phyloP scores from a whole-genome alignment of 495 filamentous ascomycete genomes.

The Xeromyces bisporus region DNA sequence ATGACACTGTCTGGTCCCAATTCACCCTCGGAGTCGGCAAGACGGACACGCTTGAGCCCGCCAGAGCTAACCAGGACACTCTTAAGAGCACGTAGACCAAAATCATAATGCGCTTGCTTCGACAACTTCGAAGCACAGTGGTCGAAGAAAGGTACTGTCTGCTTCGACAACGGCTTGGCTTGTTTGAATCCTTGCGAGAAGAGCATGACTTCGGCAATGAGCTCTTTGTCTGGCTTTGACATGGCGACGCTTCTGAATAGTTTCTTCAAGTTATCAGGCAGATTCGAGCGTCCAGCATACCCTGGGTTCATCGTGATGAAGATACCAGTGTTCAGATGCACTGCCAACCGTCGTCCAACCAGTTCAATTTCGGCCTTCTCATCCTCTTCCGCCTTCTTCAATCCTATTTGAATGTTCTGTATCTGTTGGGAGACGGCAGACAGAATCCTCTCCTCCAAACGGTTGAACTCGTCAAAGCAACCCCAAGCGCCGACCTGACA shows the following conservation, averaged over 20 bases:
- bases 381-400: constrained; percentile 64
- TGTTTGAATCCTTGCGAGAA: constrained; percentile 98
- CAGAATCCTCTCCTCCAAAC: constrained; percentile 88
- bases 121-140: constrained; percentile 62
- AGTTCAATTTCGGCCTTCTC: constrained; percentile 79
- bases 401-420: constrained; percentile 92
- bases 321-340: constrained; percentile 87
- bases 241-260: constrained; percentile 97
- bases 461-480: constrained; percentile 99
- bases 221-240: constrained; percentile 98
- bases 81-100: constrained; percentile 91
- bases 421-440: constrained; percentile 98
- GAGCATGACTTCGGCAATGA: constrained; percentile 98
- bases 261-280: constrained; percentile 98
- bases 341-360: constrained; percentile 69
- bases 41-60: constrained; percentile 74
- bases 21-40: constrained; percentile 37
- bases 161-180: constrained; percentile 79
- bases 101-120: constrained; percentile 98
- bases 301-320: constrained; percentile 99
- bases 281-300: constrained; percentile 91
- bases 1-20: constrained; percentile 56
- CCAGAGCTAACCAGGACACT: constrained; percentile 96
- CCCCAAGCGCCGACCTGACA: constrained; percentile 99
- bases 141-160: constrained; percentile 96